Evolutionary conservation across 2,329 filamentous ascomycete genomes (phyloP).

Genomic region (Neofusicoccum kwambonambiense): DNA sequence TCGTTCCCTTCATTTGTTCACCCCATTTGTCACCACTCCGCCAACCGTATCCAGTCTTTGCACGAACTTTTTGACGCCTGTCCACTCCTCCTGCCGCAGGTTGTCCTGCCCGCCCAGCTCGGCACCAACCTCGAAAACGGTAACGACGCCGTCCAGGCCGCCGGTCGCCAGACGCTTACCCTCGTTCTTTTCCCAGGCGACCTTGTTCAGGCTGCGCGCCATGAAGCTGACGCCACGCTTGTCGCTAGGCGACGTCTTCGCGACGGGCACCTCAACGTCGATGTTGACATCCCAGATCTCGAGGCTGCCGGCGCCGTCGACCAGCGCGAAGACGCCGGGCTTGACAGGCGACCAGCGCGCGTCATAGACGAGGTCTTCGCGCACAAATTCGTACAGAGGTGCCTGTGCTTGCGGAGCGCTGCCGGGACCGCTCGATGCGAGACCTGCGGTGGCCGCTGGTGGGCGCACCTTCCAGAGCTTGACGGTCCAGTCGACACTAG

Average conservation of each 20-base stretch:
- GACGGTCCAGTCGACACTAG: constrained; percentile 93
- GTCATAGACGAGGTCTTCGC: constrained; percentile 96
- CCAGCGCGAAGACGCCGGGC: constrained; percentile 89
- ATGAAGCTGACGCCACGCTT: constrained; percentile 57
- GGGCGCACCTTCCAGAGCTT: constrained; percentile 94
- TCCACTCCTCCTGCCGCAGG: constrained; percentile 86
- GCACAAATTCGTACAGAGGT: constrained; percentile 83
- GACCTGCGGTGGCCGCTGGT: constrained; percentile 62
- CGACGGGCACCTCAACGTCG: constrained; percentile 88
- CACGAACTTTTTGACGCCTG: constrained; percentile 85
- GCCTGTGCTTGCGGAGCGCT: constrained; percentile 52
- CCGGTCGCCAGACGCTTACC: constrained; percentile 85
- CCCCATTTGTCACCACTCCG: constrained; percentile 5
- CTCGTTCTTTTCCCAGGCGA: constrained; percentile 89
- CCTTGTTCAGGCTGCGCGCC: constrained; percentile 86
- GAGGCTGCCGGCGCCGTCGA: constrained; percentile 87
- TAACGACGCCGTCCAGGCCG: constrained; percentile 86
- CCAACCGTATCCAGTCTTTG: constrained; percentile 61
- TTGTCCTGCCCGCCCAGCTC: constrained; percentile 82
- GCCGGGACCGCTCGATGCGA: constrained; percentile 39
- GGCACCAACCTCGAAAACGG: constrained; percentile 85
- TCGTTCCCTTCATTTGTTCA: neutral
- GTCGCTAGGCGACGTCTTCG: constrained; percentile 70
- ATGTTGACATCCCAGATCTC: constrained; percentile 95
- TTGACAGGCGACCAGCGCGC: constrained; percentile 92